Conservation (phyloP, 179 eudicot species). For the Beta corolliflora region DNA sequence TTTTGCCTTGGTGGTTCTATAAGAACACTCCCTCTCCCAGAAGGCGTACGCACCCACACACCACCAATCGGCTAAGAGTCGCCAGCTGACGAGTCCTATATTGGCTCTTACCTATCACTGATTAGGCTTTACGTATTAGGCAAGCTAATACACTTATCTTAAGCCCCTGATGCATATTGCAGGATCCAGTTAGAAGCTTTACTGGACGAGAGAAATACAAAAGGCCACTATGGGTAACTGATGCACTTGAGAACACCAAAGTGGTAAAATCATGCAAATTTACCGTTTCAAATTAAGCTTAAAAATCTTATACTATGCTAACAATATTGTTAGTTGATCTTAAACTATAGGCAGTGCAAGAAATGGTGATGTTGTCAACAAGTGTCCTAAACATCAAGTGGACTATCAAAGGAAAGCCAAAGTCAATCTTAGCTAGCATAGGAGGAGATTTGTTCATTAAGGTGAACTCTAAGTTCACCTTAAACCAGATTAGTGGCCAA, state of each 20-base stretch:
- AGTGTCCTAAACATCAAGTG: conserved; percentile 83
- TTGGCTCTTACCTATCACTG: not conserved
- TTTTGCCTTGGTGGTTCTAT: too few species aligned
- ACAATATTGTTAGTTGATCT: not conserved
- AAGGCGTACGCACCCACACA: too few species aligned
- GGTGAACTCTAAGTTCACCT: conserved; percentile 75
- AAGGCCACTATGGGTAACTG: conserved; percentile 81
- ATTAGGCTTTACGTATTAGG: not conserved
- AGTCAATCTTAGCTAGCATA: conserved; percentile 51
- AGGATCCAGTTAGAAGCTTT: conserved; percentile 96
- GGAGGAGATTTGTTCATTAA: conserved; percentile 80
- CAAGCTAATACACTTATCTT: not conserved
- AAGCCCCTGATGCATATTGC: conserved; percentile 24
- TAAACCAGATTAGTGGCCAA: conserved; percentile 98
- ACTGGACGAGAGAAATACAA: conserved; percentile 92
- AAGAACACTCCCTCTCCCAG: too few species aligned
- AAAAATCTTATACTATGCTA: not conserved
- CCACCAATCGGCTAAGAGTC: too few species aligned
- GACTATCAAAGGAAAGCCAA: conserved; percentile 89
- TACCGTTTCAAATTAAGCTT: not conserved
- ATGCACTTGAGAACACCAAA: conserved; percentile 68
- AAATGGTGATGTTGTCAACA: conserved; percentile 87
- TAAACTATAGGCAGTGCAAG: conserved; percentile 63
- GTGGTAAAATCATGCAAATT: conserved; percentile 48
- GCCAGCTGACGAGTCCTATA: too few species aligned